Percentiles rank a stretch among this genome's conserved stretches.
Evolutionary conservation across 495 filamentous ascomycete genomes (phyloP).

Genomic region (Staphylotrichum longicolle): DNA sequence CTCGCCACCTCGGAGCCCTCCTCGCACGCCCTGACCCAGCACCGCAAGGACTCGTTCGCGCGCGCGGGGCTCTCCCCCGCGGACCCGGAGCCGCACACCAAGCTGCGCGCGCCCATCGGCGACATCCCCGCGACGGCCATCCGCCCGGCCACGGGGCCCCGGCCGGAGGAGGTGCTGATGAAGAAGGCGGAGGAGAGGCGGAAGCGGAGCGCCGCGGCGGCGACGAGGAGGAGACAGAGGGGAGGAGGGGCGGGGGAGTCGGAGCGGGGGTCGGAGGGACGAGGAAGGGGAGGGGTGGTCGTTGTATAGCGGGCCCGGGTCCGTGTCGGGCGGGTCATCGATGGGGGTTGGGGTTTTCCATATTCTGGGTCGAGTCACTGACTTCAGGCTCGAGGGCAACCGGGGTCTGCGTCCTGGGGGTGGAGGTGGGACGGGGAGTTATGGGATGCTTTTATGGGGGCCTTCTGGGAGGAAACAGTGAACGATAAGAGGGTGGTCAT

Average conservation of each 20-base stretch:
- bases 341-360: background rate
- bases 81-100: constrained; percentile 33
- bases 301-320: background rate
- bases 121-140: constrained; percentile 39
- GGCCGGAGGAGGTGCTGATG: constrained; percentile 35
- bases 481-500: too few relatives aligned
- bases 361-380: background rate
- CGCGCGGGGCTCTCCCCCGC: constrained; percentile 35
- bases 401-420: too few relatives aligned
- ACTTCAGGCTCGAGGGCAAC: too few relatives aligned
- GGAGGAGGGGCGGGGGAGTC: background rate
- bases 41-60: constrained; percentile 38
- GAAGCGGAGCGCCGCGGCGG: constrained; percentile 8
- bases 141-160: constrained; percentile 31
- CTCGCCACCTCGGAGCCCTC: constrained; percentile 43
- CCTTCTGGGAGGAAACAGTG: too few relatives aligned
- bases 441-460: too few relatives aligned
- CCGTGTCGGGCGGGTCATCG: background rate
- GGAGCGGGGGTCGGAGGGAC: background rate
- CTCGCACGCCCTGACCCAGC: constrained; percentile 38
- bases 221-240: background rate
- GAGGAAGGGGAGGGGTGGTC: background rate
- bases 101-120: constrained; percentile 38
- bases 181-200: constrained; percentile 29
- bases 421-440: too few relatives aligned